Evolutionary conservation across 345 rosid species (phyloP).

Genomic region (Pseudoturritis turrita): DNA sequence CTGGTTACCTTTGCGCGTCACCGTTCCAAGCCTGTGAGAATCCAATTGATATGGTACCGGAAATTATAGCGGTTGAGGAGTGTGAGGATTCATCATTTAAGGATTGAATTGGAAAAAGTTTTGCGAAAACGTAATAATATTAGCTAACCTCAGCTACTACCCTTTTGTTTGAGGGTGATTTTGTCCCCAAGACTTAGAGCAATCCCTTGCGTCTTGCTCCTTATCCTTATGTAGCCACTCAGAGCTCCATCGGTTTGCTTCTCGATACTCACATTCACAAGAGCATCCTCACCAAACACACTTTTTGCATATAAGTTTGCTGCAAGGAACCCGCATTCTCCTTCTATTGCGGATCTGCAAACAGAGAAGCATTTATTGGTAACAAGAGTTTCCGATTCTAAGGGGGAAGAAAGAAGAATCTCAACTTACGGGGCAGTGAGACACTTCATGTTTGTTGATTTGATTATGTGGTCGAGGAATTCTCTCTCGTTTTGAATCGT

Average conservation of each 20-base stretch:
- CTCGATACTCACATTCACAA: constrained; percentile 79
- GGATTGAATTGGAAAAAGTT: background rate
- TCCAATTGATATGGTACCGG: background rate
- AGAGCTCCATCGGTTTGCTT: constrained; percentile 65
- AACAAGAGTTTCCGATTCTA: background rate
- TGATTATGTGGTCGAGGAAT: constrained; percentile 34
- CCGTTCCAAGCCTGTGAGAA: constrained; percentile 1
- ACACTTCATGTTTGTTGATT: constrained; percentile 40
- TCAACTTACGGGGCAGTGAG: constrained; percentile 35
- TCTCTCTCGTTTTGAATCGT: constrained; percentile 33
- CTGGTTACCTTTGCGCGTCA: constrained; percentile 1
- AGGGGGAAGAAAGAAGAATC: background rate
- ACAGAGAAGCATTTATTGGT: background rate
- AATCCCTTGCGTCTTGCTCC: constrained; percentile 93
- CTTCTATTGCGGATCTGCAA: constrained; percentile 71
- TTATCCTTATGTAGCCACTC: constrained; percentile 81
- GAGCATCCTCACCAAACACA: constrained; percentile 83
- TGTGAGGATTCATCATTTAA: background rate
- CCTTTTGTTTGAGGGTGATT: constrained; percentile 40
- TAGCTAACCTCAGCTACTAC: constrained; percentile 29
- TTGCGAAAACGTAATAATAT: background rate
- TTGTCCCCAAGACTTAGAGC: constrained; percentile 53
- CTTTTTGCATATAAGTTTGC: constrained; percentile 89
- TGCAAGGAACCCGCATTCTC: constrained; percentile 83
- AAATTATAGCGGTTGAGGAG: background rate